Base-by-base conservation (phyloP, 2,329 filamentous ascomycete species). In the Botryosphaeria dothidea region DNA sequence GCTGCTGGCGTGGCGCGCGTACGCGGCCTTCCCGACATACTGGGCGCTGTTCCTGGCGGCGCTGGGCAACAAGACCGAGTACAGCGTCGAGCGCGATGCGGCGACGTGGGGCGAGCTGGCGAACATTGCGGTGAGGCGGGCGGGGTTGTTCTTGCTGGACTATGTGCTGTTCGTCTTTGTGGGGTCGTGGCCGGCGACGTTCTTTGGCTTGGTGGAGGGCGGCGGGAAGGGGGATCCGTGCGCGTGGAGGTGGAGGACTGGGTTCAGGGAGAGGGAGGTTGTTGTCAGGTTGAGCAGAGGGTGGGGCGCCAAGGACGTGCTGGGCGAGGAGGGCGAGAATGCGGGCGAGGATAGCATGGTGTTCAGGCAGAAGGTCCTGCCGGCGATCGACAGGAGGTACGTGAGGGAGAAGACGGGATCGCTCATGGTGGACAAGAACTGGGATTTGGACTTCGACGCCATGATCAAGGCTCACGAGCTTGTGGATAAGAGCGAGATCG, bases 361-460 rank as follows among this genome's bases (percentile, higher is more conserved):
- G 62, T 84, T 92, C 70, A 82, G 88, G 69, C 82, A 82, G 13
- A 83, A 87, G 66, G 78, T 96, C 51, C 77, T 88, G 67, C 84
- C 86, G 1, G 93, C 92, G 2, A 90, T 93, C 3, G 84, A 89
- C 17, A 85, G 88, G 23, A 79, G 86, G 71, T 83, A 88, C 61
- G 81, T 94, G 71, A 82, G 85, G 70, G 84, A 88, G 70, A 97
- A 96, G 84, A 97, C 93, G 31, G 93, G 92, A 21, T 96, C 96
- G 74, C 79, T 96, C 68, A 88, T 95, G 69, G 91, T 96, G 83
- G 91, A 93, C 74, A 86, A 85, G 67, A 86, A 92, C 67, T 98
- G 92, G 90, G 91, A 96, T 76, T 81, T 97, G 66, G 93, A 97
- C 75, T 97, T 93, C 85, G 83, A 84, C 52, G 84, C 85, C 21